phyloP scores from a whole-genome alignment of 23 red algal genomes.

The Agarophyton chilense region DNA sequence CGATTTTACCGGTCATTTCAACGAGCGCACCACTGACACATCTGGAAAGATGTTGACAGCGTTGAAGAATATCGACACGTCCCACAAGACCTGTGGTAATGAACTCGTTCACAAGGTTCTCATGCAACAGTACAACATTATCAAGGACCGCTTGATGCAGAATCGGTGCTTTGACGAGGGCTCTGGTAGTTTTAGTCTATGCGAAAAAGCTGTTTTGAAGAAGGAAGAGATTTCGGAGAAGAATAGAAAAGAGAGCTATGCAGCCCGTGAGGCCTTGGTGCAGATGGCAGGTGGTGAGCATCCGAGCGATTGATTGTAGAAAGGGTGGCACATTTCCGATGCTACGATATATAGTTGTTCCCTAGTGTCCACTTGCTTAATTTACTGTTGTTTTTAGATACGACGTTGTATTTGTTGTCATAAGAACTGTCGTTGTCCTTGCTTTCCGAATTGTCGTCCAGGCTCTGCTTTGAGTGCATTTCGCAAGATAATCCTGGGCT shows the following conservation, averaged over 20 bases:
- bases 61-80: constrained; percentile 28
- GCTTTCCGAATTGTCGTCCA: background rate
- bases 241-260: constrained; percentile 12
- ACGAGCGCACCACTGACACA: constrained; percentile 56
- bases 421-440: no score
- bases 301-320: background rate
- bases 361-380: no score
- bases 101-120: constrained; percentile 50
- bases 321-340: no score
- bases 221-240: constrained; percentile 31
- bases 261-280: background rate
- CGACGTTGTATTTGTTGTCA: no score
- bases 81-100: constrained; percentile 38
- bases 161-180: constrained; percentile 70
- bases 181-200: background rate
- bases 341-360: no score
- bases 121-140: constrained; percentile 60
- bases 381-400: background rate
- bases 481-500: no score
- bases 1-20: constrained; percentile 33
- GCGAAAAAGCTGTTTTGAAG: constrained; percentile 42
- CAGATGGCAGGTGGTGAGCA: background rate
- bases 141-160: constrained; percentile 71
- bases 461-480: background rate
- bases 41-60: constrained; percentile 33